Evolutionary conservation across 2,329 filamentous ascomycete species (phyloP), one percentile per base, ranked within the genome.

Genomic region (Fusarium transvaalense): DNA sequence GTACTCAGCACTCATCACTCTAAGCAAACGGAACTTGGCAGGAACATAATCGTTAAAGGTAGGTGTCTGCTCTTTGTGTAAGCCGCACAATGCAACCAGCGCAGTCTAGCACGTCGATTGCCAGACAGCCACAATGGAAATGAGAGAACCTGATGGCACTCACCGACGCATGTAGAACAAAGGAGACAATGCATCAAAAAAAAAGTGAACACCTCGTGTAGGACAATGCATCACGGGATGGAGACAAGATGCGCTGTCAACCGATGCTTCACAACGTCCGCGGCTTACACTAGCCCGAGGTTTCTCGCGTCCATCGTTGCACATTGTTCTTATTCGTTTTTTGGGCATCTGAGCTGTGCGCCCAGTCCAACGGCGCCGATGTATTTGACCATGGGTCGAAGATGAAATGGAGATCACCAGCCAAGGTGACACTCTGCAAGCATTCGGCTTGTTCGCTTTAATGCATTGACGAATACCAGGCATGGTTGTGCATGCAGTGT

Each of bases 141-240:
- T 23, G 2, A 14, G 32, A 51, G 19, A 63, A 32, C 39, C 31
- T 5, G 32, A 45, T 53, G 14, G 35, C 10, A 21, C 21, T 31
- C 10, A 19, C 10, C 13, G 32, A 45, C 17, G 29, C 35, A 35
- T 19, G 31, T 12, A 38, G 23, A 47, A 34, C 25, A 37, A 42
- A 45, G 23, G 7, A 21, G 21, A 39, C 17, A 39, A 55, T 31
- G 9, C 15, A 23, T 10, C 31, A 9, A 29, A 50, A 21, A 59
- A 9, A 29, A 50, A 21, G 56, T 42, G 46, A 17, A 23, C 31
- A 47, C 34, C 13, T 50, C 25, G 25, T 15, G 62, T 64, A 56
- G 46, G 46, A 43, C 50, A 31, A 47, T 56, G 37, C 38, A 39
- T 69, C 66, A 67, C 62, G 58, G 57, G 66, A 70, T 29, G 47